Evolutionary conservation across 306 rosid genomes (phyloP).

Genomic region (Trifolium subterraneum): DNA sequence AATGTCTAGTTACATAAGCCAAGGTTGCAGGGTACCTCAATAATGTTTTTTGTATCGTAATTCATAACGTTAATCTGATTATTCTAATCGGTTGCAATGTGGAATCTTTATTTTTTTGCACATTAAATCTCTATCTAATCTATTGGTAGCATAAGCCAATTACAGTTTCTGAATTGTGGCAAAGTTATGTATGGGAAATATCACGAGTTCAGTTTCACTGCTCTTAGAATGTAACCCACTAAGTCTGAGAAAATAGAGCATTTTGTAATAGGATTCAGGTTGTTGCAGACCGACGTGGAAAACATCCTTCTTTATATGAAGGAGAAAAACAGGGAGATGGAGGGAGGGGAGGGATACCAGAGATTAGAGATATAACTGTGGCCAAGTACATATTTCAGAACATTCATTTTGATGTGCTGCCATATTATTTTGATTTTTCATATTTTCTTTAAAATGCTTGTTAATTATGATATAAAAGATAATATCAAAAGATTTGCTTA

Average conservation of each 20-base stretch:
- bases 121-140: conserved; percentile 13
- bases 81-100: not conserved
- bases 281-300: not conserved
- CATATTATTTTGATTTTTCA: not conserved
- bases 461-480: conserved; percentile 21
- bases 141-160: not conserved
- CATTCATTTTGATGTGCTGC: conserved; percentile 14
- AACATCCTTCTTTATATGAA: conserved; percentile 8
- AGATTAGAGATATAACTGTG: not conserved
- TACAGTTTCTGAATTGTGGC: conserved; percentile 7
- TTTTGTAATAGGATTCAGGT: conserved; percentile 20
- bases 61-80: conserved; percentile 9
- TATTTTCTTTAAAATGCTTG: not conserved
- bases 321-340: not conserved
- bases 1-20: not conserved
- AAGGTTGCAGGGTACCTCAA: not conserved
- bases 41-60: too few species aligned
- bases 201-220: not conserved
- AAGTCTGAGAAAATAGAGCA: conserved; percentile 9
- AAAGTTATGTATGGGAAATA: not conserved
- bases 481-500: not conserved
- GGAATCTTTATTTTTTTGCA: not conserved
- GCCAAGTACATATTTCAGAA: not conserved
- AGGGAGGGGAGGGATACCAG: not conserved
- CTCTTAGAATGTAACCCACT: not conserved